Conservation (phyloP, 2,329 filamentous ascomycete species). For the Teratosphaeria viscida region DNA sequence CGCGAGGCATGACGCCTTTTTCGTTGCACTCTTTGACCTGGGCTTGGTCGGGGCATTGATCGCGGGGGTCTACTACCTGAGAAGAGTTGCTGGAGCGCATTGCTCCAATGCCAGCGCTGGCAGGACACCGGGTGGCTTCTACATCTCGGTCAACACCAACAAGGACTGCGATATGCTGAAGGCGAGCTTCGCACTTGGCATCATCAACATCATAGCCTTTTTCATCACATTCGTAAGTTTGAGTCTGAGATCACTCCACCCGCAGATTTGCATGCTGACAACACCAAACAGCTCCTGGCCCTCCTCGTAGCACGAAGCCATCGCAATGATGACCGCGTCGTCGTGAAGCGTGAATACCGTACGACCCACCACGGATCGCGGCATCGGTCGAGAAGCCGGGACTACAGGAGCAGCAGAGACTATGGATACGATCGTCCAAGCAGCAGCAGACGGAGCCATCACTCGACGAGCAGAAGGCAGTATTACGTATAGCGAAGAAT, state of each 20-base stretch:
- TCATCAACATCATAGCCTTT: slow-evolving; percentile 79
- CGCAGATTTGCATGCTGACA: not conserved
- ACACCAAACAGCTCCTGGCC: slow-evolving; percentile 45
- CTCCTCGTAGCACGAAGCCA: slow-evolving; percentile 39
- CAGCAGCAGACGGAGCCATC: slow-evolving; percentile 10
- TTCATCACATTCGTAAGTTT: slow-evolving; percentile 58
- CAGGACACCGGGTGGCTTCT: slow-evolving; percentile 17
- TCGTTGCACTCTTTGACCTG: slow-evolving; percentile 52
- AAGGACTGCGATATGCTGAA: slow-evolving; percentile 90
- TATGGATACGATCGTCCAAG: slow-evolving; percentile 14
- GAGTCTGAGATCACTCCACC: not conserved
- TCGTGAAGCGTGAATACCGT: slow-evolving; percentile 43
- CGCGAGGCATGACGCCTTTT: slow-evolving; percentile 47
- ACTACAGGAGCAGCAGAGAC: slow-evolving; percentile 19
- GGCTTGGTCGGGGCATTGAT: slow-evolving; percentile 55
- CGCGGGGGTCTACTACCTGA: slow-evolving; percentile 48
- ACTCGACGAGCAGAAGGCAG: slow-evolving; percentile 18
- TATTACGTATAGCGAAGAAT: slow-evolving; percentile 19
- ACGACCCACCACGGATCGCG: slow-evolving; percentile 22
- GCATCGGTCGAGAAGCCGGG: slow-evolving; percentile 23
- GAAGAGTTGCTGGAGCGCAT: slow-evolving; percentile 49
- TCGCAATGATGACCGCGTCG: slow-evolving; percentile 39
- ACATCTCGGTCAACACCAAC: slow-evolving; percentile 39
- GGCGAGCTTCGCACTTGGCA: slow-evolving; percentile 76
- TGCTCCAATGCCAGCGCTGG: slow-evolving; percentile 50